phyloP scores from a whole-genome alignment of 2,329 filamentous ascomycete genomes.

The Rosellinia necatrix region DNA sequence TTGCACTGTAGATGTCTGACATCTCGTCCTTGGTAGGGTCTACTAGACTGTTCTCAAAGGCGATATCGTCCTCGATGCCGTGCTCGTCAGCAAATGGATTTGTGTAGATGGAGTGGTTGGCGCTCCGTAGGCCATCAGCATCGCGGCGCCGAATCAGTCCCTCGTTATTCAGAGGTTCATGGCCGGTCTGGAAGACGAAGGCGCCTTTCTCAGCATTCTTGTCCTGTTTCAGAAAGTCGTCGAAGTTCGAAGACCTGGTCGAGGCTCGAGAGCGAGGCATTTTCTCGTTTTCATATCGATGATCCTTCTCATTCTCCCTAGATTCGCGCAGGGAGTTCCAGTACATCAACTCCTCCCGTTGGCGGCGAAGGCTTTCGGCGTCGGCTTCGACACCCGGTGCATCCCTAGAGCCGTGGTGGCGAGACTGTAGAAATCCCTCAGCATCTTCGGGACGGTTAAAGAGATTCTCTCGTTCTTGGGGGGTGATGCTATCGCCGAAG shows the following conservation, averaged over 20 bases:
- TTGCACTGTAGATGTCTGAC: conserved; percentile 63
- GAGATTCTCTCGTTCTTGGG: conserved; percentile 54
- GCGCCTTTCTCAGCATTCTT: conserved; percentile 57
- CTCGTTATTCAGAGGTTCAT: conserved; percentile 49
- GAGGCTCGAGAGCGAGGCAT: conserved; percentile 33
- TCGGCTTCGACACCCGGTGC: conserved; percentile 63
- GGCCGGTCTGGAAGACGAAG: conserved; percentile 62
- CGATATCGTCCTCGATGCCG: conserved; percentile 55
- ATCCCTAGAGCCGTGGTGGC: conserved; percentile 45
- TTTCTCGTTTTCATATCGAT: conserved; percentile 13
- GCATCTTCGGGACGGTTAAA: conserved; percentile 71
- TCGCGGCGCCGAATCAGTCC: conserved; percentile 56
- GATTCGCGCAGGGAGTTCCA: conserved; percentile 64
- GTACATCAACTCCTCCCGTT: conserved; percentile 68
- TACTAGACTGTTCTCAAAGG: conserved; percentile 48
- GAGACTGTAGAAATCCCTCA: conserved; percentile 63
- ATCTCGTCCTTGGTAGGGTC: conserved; percentile 53
- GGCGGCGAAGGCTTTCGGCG: conserved; percentile 62
- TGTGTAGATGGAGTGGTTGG: conserved; percentile 54
- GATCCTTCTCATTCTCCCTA: conserved; percentile 47
- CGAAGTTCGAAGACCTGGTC: conserved; percentile 54
- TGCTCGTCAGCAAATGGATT: conserved; percentile 66
- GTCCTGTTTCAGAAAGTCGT: conserved; percentile 62
- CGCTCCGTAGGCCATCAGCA: conserved; percentile 49
- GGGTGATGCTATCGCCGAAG: conserved; percentile 61